These are phyloP conservation scores for Colletotrichum destructivum DNA, from an alignment of 2,329 filamentous ascomycete species.

Conservation along the genomic window DNA sequence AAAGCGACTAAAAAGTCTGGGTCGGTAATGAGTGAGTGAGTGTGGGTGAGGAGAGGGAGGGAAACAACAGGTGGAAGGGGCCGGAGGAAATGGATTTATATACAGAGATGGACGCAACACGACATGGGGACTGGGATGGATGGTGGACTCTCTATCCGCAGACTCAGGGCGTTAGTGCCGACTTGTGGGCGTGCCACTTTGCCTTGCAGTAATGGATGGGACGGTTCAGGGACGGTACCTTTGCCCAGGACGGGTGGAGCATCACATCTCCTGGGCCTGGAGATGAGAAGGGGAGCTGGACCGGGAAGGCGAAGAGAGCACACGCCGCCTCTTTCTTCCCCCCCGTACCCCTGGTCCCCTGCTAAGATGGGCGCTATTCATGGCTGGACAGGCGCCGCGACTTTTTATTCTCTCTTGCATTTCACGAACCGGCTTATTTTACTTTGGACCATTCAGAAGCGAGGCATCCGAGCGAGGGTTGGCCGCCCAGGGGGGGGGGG, in stretches of 20 bases:
- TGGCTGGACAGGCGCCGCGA: slow-evolving; percentile 24
- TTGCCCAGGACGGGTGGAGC: slow-evolving; percentile 38
- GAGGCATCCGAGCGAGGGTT: slow-evolving; percentile 32
- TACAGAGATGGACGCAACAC: slow-evolving; percentile 53
- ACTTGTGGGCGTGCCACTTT: slow-evolving; percentile 35
- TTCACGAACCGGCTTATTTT: slow-evolving; percentile 44
- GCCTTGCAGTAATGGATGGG: slow-evolving; percentile 40
- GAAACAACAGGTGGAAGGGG: slow-evolving; percentile 51
- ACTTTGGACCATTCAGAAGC: slow-evolving; percentile 43
- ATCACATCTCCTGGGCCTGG: slow-evolving; percentile 37
- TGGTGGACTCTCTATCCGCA: slow-evolving; percentile 23
- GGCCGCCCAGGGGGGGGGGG: slow-evolving; percentile 23
- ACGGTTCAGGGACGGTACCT: slow-evolving; percentile 40
- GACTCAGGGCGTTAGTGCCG: slow-evolving; percentile 18
- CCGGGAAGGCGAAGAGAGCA: slow-evolving; percentile 34
- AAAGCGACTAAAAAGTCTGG: slow-evolving; percentile 72
- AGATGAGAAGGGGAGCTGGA: slow-evolving; percentile 42
- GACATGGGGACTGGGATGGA: slow-evolving; percentile 31
- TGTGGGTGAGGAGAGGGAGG: slow-evolving; percentile 64
- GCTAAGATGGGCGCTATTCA: slow-evolving; percentile 31
- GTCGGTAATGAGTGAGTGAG: slow-evolving; percentile 58
- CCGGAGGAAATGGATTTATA: slow-evolving; percentile 64
- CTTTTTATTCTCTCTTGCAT: slow-evolving; percentile 39
- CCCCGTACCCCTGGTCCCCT: slow-evolving; percentile 26
- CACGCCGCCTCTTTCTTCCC: slow-evolving; percentile 26